Conservation (phyloP, 345 rosid genomes). For the Psidium friedrichsthalianum region DNA sequence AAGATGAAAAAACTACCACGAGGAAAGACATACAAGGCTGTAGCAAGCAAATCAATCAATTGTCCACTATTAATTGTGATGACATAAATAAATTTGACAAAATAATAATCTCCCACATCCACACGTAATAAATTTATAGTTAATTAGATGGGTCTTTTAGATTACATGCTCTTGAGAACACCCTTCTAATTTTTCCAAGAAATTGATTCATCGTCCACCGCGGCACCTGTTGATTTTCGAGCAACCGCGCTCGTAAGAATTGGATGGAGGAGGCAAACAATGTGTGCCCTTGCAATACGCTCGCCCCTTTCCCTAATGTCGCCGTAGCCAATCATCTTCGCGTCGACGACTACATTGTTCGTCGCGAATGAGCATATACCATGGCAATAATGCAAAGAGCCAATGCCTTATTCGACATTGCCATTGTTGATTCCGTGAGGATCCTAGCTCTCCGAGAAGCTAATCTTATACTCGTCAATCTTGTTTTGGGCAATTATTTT, state of each 20-base stretch:
- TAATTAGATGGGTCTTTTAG: too few species aligned
- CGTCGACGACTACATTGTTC: background rate
- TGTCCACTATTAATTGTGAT: too few species aligned
- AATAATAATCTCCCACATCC: too few species aligned
- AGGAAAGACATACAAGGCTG: too few species aligned
- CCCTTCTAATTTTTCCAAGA: too few species aligned
- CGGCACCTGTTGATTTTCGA: background rate
- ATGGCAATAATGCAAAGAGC: background rate
- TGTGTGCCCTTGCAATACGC: background rate
- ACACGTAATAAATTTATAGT: too few species aligned
- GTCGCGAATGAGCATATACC: background rate
- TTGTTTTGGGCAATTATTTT: background rate
- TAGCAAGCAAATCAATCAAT: too few species aligned
- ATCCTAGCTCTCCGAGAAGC: background rate
- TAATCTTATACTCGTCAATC: background rate
- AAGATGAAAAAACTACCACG: too few species aligned
- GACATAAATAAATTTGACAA: too few species aligned
- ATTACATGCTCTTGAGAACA: too few species aligned
- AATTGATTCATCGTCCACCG: too few species aligned
- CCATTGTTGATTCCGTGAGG: background rate
- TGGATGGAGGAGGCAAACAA: background rate
- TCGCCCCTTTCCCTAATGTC: background rate
- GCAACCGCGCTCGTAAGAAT: background rate
- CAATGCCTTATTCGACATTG: background rate
- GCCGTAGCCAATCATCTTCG: background rate